Conservation (phyloP, 257 asterid species). For the Rehmannia glutinosa region DNA sequence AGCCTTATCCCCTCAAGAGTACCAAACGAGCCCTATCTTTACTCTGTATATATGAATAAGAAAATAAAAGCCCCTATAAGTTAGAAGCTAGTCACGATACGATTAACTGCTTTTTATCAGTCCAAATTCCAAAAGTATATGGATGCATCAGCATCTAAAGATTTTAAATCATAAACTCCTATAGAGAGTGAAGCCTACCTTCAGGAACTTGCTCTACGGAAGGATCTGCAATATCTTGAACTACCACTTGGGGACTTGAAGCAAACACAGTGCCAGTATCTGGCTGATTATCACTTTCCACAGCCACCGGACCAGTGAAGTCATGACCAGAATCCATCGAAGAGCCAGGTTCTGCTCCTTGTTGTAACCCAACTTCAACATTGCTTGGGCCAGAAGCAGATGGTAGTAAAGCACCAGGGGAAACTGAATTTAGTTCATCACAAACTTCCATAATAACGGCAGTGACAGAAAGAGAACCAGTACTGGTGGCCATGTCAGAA, state of each 20-base stretch:
- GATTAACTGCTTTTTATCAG: not conserved
- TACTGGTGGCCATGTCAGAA: slow-evolving; percentile 19
- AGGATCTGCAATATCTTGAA: slow-evolving; percentile 28
- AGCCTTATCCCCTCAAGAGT: not conserved
- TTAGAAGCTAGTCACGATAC: not conserved
- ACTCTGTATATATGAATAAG: not conserved
- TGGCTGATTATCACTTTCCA: slow-evolving; percentile 25
- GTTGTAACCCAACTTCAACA: slow-evolving; percentile 16
- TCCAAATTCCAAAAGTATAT: not conserved
- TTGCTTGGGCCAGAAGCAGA: slow-evolving; percentile 37
- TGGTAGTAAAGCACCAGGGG: slow-evolving; percentile 26
- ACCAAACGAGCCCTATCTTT: not conserved
- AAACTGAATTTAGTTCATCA: slow-evolving; percentile 25
- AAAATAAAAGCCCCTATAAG: too few species aligned
- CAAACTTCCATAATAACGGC: slow-evolving; percentile 22
- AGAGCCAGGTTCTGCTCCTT: slow-evolving; percentile 16
- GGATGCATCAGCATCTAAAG: not conserved
- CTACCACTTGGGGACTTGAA: slow-evolving; percentile 26
- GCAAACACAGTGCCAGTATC: slow-evolving; percentile 25
- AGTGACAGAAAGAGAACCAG: slow-evolving; percentile 34
- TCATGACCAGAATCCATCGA: too few species aligned
- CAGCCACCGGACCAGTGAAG: slow-evolving; percentile 27
- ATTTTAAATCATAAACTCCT: not conserved
- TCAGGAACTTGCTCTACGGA: slow-evolving; percentile 13
- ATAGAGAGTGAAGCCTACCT: slow-evolving; percentile 23